Evolutionary conservation across 139 green algal species (phyloP).

Genomic region (Chlamydomonas incerta): DNA sequence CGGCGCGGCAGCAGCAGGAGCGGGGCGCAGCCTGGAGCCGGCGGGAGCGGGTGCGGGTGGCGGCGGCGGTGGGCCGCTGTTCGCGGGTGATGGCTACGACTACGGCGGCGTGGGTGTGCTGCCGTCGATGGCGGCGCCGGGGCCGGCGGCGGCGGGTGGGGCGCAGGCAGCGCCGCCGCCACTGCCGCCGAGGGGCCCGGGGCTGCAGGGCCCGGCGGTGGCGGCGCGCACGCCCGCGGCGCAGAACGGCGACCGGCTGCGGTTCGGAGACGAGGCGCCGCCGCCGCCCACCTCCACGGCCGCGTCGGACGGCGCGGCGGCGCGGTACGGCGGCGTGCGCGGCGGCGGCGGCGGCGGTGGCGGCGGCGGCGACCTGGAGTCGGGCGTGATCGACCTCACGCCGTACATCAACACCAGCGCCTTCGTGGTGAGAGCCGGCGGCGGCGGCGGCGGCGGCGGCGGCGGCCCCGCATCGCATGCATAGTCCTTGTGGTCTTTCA

Average conservation of each 20-base stretch:
- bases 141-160: neutral
- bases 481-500: no score
- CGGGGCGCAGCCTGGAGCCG: no score
- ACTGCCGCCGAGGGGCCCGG: neutral
- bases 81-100: neutral
- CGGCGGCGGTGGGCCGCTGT: neutral
- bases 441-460: constrained; percentile 4
- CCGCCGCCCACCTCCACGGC: neutral
- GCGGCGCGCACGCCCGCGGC: neutral
- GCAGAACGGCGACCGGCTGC: neutral
- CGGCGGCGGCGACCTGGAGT: neutral
- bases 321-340: neutral
- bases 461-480: neutral
- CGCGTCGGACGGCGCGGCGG: no score
- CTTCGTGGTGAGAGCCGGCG: constrained; percentile 70
- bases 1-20: neutral
- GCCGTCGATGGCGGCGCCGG: neutral
- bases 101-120: constrained; percentile 4
- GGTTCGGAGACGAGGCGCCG: constrained; percentile 6
- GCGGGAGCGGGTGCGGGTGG: neutral
- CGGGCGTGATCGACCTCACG: constrained; percentile 73
- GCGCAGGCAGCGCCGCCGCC: neutral
- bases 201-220: neutral
- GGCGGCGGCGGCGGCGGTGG: neutral
- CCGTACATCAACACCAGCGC: constrained; percentile 86